phyloP scores from a whole-genome alignment of 768 basidiomycete genomes.

The Cyathus striatus region DNA sequence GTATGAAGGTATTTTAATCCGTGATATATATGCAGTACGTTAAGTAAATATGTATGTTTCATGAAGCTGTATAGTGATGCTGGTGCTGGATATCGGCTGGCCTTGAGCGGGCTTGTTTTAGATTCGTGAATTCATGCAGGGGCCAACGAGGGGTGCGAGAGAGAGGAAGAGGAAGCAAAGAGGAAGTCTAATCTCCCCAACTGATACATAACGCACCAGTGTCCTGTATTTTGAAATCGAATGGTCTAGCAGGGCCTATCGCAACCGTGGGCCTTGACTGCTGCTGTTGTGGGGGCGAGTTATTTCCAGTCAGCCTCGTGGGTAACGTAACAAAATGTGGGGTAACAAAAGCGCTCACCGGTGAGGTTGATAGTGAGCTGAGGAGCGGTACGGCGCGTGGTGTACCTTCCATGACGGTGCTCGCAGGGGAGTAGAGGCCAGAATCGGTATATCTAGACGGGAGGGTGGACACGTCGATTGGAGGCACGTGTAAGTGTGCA shows the following conservation, averaged over 20 bases:
- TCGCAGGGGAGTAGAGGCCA: not conserved
- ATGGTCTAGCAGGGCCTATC: constrained; percentile 3
- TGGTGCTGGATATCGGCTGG: too few relatives aligned
- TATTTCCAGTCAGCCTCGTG: not conserved
- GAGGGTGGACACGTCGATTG: not conserved
- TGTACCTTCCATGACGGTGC: not conserved
- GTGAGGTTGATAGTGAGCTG: not conserved
- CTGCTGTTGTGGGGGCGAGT: not conserved
- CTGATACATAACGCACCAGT: constrained; percentile 15
- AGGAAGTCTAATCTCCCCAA: constrained; percentile 8
- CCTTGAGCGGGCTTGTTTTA: too few relatives aligned
- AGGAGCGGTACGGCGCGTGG: not conserved
- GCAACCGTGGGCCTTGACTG: not conserved
- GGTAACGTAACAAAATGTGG: not conserved
- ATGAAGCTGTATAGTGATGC: too few relatives aligned
- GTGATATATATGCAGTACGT: too few relatives aligned
- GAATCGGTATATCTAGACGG: not conserved
- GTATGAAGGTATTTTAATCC: too few relatives aligned
- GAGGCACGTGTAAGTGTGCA: not conserved
- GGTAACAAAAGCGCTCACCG: not conserved
- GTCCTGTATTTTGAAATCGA: constrained; percentile 14
- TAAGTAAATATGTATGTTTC: too few relatives aligned
- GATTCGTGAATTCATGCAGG: too few relatives aligned
- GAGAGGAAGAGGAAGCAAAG: too few relatives aligned
- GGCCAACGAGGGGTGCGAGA: too few relatives aligned